Base-by-base conservation (phyloP, 75 land plant genomes). In the Pseudotsuga menziesii region DNA sequence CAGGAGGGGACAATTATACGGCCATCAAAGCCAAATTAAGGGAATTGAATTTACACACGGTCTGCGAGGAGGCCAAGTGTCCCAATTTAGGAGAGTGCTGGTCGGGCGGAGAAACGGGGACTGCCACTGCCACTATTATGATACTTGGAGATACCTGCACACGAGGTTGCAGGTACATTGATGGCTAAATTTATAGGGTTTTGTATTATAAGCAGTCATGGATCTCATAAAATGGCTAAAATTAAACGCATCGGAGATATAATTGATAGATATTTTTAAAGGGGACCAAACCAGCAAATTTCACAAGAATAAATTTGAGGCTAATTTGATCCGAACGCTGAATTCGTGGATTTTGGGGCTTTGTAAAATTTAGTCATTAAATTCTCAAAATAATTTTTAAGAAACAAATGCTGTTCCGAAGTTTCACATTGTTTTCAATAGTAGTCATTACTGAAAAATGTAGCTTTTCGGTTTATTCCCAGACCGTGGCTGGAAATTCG, bases 81-180 rank as follows among this genome's bases (percentile, higher is more conserved):
- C 98, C 99, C 5, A 97, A 97, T 77, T 77, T 97, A 57, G 98
- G 92, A 3, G 99, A 97, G 80, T 97, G 99, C 88, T 97, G 99
- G 99, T 90, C 89, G 16, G 99, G 99, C 32, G 99, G 99, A 2
- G 98, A 97, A 73, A 88, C 98, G 5, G 98, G 95, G 39, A 97
- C 98, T 15, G 98, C 98, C 29, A 97, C 99, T 14, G 99, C 99
- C 35, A 97, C 98, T 8, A 97, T 97, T 72, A 94, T 97, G 98
- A 97, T 96, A 22, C 83, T 94, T 20, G 99, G 99, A 11, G 99
- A 96, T 71, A 96, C 99, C 19, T 96, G 98, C 72, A 96, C 99
- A 15, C 86, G 99, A 7, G 99, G 99, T 15, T 96, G 98, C 91
- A 83, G 99, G 99, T 91, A 55, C 76, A 36, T 41, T 9, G 54